Percentiles rank a stretch among this genome's conserved stretches.
Conservation (phyloP, 2,329 filamentous ascomycete genomes). For the Cercospora sp. region DNA sequence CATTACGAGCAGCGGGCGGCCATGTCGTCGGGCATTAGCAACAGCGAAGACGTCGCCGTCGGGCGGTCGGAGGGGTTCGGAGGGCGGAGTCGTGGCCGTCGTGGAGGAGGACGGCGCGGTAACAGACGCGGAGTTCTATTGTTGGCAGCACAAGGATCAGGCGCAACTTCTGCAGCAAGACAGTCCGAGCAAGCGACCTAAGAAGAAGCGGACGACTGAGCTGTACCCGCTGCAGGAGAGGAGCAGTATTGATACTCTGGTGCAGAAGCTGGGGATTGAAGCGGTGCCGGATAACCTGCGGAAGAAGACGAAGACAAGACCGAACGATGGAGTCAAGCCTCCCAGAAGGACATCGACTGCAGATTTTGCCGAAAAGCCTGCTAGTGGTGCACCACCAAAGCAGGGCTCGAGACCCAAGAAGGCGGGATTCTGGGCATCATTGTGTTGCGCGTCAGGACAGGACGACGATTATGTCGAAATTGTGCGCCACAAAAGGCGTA, state of each 20-base stretch:
- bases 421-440: slow-evolving; percentile 45
- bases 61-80: slow-evolving; percentile 28
- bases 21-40: slow-evolving; percentile 73
- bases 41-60: slow-evolving; percentile 44
- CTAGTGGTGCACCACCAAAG: slow-evolving; percentile 18
- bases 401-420: slow-evolving; percentile 30
- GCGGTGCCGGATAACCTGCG: slow-evolving; percentile 17
- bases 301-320: slow-evolving; percentile 13
- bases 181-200: slow-evolving; percentile 19
- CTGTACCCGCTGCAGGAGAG: slow-evolving; percentile 63
- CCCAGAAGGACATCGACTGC: slow-evolving; percentile 21
- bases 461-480: slow-evolving; percentile 49
- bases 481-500: slow-evolving; percentile 43
- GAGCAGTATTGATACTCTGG: slow-evolving; percentile 82
- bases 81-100: slow-evolving; percentile 43
- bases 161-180: slow-evolving; percentile 48
- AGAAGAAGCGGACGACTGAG: slow-evolving; percentile 37
- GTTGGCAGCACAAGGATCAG: slow-evolving; percentile 95
- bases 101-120: slow-evolving; percentile 56
- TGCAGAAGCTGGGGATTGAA: slow-evolving; percentile 67
- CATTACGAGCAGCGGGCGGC: slow-evolving; percentile 76
- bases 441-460: slow-evolving; percentile 45
- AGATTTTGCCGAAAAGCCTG: slow-evolving; percentile 22
- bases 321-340: slow-evolving; percentile 13
- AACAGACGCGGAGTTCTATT: slow-evolving; percentile 66